Percentiles rank a stretch among this genome's conserved stretches.
phyloP scores from a whole-genome alignment of 2,329 filamentous ascomycete genomes.

The Clonostachys chloroleuca region DNA sequence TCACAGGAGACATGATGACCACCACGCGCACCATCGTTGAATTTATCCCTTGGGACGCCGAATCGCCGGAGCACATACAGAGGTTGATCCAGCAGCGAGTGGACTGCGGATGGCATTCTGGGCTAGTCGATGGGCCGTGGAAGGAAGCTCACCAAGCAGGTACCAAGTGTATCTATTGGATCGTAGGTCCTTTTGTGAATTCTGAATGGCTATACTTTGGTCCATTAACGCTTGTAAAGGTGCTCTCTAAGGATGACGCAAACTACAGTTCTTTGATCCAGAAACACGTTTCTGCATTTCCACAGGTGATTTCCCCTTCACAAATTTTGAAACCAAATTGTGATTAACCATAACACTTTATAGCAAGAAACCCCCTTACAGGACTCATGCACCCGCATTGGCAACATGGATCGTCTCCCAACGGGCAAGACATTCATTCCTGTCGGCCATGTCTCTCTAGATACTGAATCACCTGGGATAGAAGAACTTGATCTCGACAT shows the following conservation, averaged over 20 bases:
- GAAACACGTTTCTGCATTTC: no score
- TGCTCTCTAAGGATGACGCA: no score
- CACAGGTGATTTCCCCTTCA: no score
- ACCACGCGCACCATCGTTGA: neutral
- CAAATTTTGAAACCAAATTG: no score
- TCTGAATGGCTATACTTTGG: no score
- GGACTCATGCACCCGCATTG: neutral
- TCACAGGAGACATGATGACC: no score
- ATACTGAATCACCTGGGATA: slow-evolving; percentile 6
- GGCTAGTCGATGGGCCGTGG: slow-evolving; percentile 10
- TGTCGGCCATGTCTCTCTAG: slow-evolving; percentile 22
- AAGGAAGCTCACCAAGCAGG: slow-evolving; percentile 9
- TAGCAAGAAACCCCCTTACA: no score
- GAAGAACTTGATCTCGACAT: neutral
- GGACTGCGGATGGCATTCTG: slow-evolving; percentile 14
- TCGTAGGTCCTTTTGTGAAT: slow-evolving; percentile 1
- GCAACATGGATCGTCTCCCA: neutral
- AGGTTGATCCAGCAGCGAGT: slow-evolving; percentile 13
- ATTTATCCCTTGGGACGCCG: slow-evolving; percentile 16
- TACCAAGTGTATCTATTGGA: slow-evolving; percentile 10
- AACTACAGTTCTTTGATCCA: no score
- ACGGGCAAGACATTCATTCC: slow-evolving; percentile 12
- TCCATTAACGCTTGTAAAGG: no score
- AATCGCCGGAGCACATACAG: slow-evolving; percentile 11
- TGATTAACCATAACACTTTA: no score